A percentile compares a stretch with the other conserved stretches of the same genome.
These are phyloP conservation scores for Alternaria consortialis DNA, from an alignment of 2,329 filamentous ascomycete species.

Conservation along the genomic window DNA sequence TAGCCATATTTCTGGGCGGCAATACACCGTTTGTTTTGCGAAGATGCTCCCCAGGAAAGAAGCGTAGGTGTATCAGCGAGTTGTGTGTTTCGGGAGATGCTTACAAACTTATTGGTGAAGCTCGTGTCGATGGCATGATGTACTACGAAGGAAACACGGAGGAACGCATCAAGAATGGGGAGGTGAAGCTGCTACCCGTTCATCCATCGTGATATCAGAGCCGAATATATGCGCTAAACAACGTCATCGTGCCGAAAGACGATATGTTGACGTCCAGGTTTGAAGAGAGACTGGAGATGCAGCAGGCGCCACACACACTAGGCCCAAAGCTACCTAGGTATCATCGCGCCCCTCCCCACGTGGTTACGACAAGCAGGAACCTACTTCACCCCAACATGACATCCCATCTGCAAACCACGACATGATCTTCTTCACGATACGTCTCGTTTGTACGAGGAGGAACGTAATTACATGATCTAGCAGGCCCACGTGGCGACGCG, in stretches of 20 bases:
- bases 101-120: slow-evolving; percentile 20
- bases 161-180: not conserved
- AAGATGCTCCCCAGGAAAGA: not conserved
- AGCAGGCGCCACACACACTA: not conserved
- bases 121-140: slow-evolving; percentile 16
- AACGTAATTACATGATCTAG: not conserved
- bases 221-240: too few species aligned
- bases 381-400: not conserved
- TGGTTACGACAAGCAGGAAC: not conserved
- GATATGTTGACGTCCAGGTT: too few species aligned
- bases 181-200: not conserved
- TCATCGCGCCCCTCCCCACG: not conserved
- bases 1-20: slow-evolving; percentile 14
- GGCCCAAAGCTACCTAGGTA: not conserved
- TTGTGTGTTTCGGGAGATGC: too few species aligned
- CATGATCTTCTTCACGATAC: not conserved
- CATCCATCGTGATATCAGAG: not conserved
- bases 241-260: too few species aligned
- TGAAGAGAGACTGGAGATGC: not conserved
- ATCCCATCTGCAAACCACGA: not conserved
- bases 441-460: not conserved
- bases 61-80: not conserved
- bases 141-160: slow-evolving; percentile 12
- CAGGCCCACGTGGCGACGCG: not conserved
- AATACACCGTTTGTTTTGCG: slow-evolving; percentile 12